Conservation (phyloP, 116 monocot genomes). For the Cymodocea nodosa region DNA sequence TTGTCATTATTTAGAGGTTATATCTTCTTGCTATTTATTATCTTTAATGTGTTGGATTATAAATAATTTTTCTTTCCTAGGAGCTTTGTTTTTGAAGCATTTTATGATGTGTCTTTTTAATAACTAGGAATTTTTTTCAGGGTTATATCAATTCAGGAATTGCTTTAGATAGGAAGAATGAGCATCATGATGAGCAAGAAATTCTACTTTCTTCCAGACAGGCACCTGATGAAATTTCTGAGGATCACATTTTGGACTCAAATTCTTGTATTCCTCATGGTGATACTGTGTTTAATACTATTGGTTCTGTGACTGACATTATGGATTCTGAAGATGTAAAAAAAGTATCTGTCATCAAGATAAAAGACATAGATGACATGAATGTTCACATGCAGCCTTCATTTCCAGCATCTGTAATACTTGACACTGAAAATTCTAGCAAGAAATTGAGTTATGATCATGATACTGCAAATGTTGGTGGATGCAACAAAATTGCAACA, state of each 20-base stretch:
- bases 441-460: constrained; percentile 1
- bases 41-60: too few species aligned
- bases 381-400: background rate
- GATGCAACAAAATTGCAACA: background rate
- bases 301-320: background rate
- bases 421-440: constrained; percentile 3
- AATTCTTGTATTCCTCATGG: constrained; percentile 4
- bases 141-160: constrained; percentile 94
- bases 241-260: constrained; percentile 7
- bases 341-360: background rate
- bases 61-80: background rate
- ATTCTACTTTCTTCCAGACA: constrained; percentile 11
- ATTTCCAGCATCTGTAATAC: constrained; percentile 13
- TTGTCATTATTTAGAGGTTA: too few species aligned
- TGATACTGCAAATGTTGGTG: background rate
- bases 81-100: background rate
- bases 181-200: background rate
- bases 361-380: constrained; percentile 1
- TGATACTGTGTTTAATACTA: constrained; percentile 8
- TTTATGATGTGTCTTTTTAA: background rate
- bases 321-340: background rate
- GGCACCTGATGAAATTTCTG: constrained; percentile 14
- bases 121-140: constrained; percentile 22
- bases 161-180: constrained; percentile 21
- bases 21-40: too few species aligned